Evolutionary conservation across 1,284 basidiomycete species (phyloP).

Genomic region (Tylopilus sp.): DNA sequence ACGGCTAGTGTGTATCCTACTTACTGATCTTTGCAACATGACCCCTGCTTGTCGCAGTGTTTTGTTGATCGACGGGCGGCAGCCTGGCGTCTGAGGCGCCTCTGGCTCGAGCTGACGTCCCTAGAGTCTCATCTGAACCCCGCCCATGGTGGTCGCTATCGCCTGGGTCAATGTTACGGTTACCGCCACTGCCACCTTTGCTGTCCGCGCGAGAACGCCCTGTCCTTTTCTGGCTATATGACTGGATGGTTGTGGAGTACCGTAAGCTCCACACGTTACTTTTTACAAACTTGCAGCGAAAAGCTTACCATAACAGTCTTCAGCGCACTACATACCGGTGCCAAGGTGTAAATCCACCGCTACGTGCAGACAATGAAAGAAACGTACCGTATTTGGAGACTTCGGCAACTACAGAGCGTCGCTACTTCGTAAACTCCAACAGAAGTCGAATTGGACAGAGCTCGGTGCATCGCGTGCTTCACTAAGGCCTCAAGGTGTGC

Average conservation of each 20-base stretch:
- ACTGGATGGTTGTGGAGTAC: slow-evolving; percentile 36
- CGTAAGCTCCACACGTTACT: slow-evolving; percentile 11
- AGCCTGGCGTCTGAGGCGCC: slow-evolving; percentile 44
- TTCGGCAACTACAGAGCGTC: slow-evolving; percentile 83
- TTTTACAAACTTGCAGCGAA: slow-evolving; percentile 6
- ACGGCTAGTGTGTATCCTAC: slow-evolving; percentile 18
- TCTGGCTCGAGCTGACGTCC: slow-evolving; percentile 42
- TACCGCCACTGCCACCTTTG: slow-evolving; percentile 41
- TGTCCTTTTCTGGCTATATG: slow-evolving; percentile 67
- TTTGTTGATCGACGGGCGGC: slow-evolving; percentile 26
- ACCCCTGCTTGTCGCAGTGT: slow-evolving; percentile 15
- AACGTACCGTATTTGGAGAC: slow-evolving; percentile 79
- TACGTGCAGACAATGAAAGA: slow-evolving; percentile 1
- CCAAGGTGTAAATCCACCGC: slow-evolving; percentile 15
- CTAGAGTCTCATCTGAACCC: slow-evolving; percentile 33
- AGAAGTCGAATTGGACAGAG: slow-evolving; percentile 77
- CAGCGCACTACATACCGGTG: slow-evolving; percentile 48
- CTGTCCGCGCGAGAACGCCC: slow-evolving; percentile 50
- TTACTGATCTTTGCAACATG: slow-evolving; percentile 29
- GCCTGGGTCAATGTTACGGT: slow-evolving; percentile 39
- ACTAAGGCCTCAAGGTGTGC: slow-evolving; percentile 74
- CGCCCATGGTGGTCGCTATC: slow-evolving; percentile 40
- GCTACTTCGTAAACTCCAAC: slow-evolving; percentile 93
- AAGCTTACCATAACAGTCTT: slow-evolving; percentile 70
- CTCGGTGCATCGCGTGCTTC: slow-evolving; percentile 88